A percentile compares a stretch with the other conserved stretches of the same genome.
These are phyloP conservation scores for Monotropa hypopitys DNA, from an alignment of 179 eudicot genomes.

Conservation along the genomic window DNA sequence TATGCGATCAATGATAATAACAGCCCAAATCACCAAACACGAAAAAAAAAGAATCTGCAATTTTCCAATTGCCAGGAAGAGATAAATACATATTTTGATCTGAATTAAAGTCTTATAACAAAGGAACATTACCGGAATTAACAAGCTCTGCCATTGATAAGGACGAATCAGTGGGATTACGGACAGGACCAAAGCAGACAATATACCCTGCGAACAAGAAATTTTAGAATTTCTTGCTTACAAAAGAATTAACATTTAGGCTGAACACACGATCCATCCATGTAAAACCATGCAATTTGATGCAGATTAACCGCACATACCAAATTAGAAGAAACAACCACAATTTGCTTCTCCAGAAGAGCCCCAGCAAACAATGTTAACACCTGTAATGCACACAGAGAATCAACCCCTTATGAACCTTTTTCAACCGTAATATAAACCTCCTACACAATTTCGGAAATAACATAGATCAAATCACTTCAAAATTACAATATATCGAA, in stretches of 20 bases:
- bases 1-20: neutral
- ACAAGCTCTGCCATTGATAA: conserved; percentile 91
- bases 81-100: neutral
- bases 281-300: conserved; percentile 7
- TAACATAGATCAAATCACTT: too few relatives aligned
- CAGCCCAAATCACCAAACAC: neutral
- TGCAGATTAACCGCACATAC: conserved; percentile 24
- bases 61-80: neutral
- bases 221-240: neutral
- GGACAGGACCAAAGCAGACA: conserved; percentile 74
- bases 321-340: conserved; percentile 79
- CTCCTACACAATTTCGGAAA: neutral
- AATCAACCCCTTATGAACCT: conserved; percentile 7
- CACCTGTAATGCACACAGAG: conserved; percentile 37
- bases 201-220: conserved; percentile 49
- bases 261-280: neutral
- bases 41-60: neutral
- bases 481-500: neutral
- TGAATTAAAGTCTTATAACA: neutral
- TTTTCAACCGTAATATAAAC: neutral
- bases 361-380: conserved; percentile 86
- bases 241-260: conserved; percentile 1
- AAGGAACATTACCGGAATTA: conserved; percentile 69
- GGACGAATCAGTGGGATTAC: conserved; percentile 85
- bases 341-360: conserved; percentile 87